Conservation (phyloP, 306 rosid species). For the Cicer bijugum region DNA sequence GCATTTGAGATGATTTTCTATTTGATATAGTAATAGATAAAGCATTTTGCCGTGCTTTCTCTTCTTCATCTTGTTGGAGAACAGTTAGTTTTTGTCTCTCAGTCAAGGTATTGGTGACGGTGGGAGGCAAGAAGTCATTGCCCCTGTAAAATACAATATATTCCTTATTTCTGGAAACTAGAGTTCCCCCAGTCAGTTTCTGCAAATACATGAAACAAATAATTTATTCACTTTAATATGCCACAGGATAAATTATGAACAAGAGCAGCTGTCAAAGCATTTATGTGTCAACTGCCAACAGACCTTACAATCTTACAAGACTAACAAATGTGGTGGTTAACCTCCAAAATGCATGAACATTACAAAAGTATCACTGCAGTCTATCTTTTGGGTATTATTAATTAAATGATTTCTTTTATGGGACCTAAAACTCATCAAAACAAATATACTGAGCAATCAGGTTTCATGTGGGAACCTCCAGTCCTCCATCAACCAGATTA, state of each 20-base stretch:
- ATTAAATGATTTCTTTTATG: neutral
- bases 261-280: conserved; percentile 20
- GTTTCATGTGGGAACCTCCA: conserved; percentile 2
- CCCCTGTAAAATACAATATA: conserved; percentile 86
- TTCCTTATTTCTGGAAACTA: conserved; percentile 94
- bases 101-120: conserved; percentile 58
- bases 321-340: conserved; percentile 2
- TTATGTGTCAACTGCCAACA: conserved; percentile 4
- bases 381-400: conserved; percentile 1
- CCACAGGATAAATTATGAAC: conserved; percentile 16
- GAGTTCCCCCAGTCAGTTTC: conserved; percentile 88
- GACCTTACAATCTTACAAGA: conserved; percentile 12
- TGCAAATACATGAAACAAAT: conserved; percentile 53
- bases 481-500: too few relatives aligned
- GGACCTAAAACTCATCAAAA: neutral
- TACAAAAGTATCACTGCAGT: conserved; percentile 10
- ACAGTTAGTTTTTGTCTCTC: conserved; percentile 69
- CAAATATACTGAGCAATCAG: neutral
- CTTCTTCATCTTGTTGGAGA: conserved; percentile 79
- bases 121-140: conserved; percentile 85
- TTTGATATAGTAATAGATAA: conserved; percentile 48
- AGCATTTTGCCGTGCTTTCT: conserved; percentile 66
- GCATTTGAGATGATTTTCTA: conserved; percentile 53
- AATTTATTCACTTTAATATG: conserved; percentile 34
- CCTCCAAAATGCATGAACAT: conserved; percentile 20